These are phyloP conservation scores for Gossypium ekmanianum DNA, from an alignment of 345 rosid genomes.

Conservation along the genomic window DNA sequence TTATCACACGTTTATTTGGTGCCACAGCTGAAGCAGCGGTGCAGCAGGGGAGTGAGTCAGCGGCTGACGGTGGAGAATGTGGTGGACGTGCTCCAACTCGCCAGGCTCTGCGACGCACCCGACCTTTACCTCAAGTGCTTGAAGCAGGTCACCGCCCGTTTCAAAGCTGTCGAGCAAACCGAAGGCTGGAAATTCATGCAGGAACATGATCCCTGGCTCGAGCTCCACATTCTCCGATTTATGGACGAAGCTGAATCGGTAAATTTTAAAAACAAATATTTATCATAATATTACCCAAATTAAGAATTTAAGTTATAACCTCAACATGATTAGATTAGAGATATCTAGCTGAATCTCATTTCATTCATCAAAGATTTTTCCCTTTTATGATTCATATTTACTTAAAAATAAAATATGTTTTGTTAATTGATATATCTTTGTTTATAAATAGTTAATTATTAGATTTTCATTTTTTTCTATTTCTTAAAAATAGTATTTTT, in stretches of 20 bases:
- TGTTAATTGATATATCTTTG: no score
- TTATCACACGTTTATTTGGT: conserved; percentile 75
- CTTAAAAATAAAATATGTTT: no score
- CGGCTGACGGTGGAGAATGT: conserved; percentile 61
- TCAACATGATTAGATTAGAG: no score
- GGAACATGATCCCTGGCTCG: conserved; percentile 64
- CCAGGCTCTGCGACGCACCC: conserved; percentile 74
- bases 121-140: conserved; percentile 62
- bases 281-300: no score
- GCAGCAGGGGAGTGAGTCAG: conserved; percentile 42
- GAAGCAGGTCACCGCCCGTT: conserved; percentile 43
- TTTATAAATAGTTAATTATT: no score
- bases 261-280: conserved; percentile 4
- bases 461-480: background rate
- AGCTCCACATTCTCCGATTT: conserved; percentile 70
- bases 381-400: no score
- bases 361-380: no score
- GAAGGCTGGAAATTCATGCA: conserved; percentile 89
- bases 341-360: no score
- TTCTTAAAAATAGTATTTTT: no score
- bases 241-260: conserved; percentile 76
- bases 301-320: no score
- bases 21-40: conserved; percentile 61
- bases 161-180: conserved; percentile 52
- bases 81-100: conserved; percentile 73